A percentile compares a stretch with the other conserved stretches of the same genome.
These are phyloP conservation scores for Eucalyptus regnans DNA, from an alignment of 345 rosid genomes.

Conservation along the genomic window DNA sequence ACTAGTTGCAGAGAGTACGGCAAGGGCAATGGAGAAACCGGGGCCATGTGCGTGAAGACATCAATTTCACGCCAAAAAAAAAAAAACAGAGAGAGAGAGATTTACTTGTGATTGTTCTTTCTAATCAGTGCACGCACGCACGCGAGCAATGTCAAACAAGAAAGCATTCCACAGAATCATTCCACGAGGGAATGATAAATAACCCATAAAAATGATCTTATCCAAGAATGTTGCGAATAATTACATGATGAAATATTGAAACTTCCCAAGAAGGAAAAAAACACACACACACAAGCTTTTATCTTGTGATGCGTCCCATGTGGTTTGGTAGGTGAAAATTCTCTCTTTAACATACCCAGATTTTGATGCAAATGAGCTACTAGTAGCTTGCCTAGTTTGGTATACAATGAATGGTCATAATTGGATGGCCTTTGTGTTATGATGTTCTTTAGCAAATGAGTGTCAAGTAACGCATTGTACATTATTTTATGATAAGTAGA, in stretches of 20 bases:
- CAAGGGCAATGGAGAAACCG: neutral
- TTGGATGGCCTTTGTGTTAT: neutral
- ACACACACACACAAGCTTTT: neutral
- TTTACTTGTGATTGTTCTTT: neutral
- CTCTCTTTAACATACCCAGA: neutral
- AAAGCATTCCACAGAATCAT: neutral
- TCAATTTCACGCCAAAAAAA: neutral
- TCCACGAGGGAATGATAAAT: neutral
- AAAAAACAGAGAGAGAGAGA: too few species aligned
- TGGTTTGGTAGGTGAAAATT: neutral
- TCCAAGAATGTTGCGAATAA: neutral
- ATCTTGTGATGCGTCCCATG: neutral
- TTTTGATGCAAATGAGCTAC: neutral
- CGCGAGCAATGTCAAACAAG: neutral
- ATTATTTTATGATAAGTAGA: slow-evolving; percentile 7
- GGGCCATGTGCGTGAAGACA: neutral
- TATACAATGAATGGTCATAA: neutral
- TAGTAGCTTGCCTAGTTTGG: neutral
- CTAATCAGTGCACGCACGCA: neutral
- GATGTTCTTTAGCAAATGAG: neutral
- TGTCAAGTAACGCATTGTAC: neutral
- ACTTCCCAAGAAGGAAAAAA: neutral
- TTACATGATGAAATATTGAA: neutral
- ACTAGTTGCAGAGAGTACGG: neutral
- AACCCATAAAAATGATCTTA: neutral